Percentiles rank a stretch among this genome's conserved stretches.
Evolutionary conservation across 2,329 filamentous ascomycete species (phyloP).

Genomic region (Capronia americana): DNA sequence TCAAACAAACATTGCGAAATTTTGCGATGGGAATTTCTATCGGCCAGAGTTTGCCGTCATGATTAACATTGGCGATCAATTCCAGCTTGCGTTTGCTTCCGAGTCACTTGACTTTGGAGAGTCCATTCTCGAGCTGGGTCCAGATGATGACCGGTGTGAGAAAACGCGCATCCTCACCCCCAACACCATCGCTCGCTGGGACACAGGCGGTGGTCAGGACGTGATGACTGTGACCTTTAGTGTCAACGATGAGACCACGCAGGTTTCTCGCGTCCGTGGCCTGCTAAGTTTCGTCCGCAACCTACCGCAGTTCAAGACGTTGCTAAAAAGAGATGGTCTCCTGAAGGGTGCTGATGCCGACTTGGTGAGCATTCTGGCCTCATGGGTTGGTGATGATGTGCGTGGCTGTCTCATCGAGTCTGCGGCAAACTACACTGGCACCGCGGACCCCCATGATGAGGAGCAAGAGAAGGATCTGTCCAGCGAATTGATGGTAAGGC

Average conservation of each 20-base stretch:
- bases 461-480: constrained; percentile 24
- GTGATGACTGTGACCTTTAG: constrained; percentile 40
- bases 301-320: constrained; percentile 33
- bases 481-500: constrained; percentile 26
- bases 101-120: constrained; percentile 38
- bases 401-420: constrained; percentile 34
- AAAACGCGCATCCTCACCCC: constrained; percentile 39
- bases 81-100: constrained; percentile 39
- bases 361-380: constrained; percentile 28
- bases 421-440: constrained; percentile 30
- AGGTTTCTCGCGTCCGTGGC: constrained; percentile 35
- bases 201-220: constrained; percentile 34
- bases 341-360: constrained; percentile 29
- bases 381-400: constrained; percentile 35
- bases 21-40: constrained; percentile 34
- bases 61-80: constrained; percentile 32
- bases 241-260: constrained; percentile 39
- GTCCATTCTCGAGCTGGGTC: constrained; percentile 33
- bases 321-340: constrained; percentile 29
- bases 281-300: constrained; percentile 28
- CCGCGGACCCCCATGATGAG: constrained; percentile 18
- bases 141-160: constrained; percentile 35
- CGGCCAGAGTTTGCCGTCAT: constrained; percentile 39
- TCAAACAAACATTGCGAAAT: constrained; percentile 35
- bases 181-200: constrained; percentile 41